A percentile compares a stretch with the other conserved stretches of the same genome.
phyloP scores from a whole-genome alignment of 2,329 filamentous ascomycete species.

The Fusarium brachygibbosum region DNA sequence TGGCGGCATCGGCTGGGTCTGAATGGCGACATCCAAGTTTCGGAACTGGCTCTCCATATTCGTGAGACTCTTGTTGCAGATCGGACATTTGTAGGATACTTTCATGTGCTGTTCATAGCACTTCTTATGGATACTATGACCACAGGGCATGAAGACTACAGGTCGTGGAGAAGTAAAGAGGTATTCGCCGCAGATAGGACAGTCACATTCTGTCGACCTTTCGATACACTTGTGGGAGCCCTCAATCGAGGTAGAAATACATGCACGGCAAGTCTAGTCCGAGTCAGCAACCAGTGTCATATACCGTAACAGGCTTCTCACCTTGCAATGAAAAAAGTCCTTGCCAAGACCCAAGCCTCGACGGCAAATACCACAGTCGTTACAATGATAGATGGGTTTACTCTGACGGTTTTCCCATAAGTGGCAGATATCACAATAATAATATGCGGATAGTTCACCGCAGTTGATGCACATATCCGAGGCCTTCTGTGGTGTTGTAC shows the following conservation, averaged over 20 bases:
- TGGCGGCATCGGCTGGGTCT: conserved; percentile 89
- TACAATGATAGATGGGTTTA: conserved; percentile 95
- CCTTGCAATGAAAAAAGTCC: conserved; percentile 98
- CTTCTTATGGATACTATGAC: conserved; percentile 92
- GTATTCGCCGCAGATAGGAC: conserved; percentile 96
- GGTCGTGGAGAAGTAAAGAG: conserved; percentile 92
- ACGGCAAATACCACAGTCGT: conserved; percentile 95
- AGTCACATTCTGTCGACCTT: conserved; percentile 92
- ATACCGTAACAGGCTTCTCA: conserved; percentile 56
- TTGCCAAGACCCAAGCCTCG: conserved; percentile 92
- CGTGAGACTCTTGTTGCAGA: conserved; percentile 95
- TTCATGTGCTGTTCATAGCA: conserved; percentile 92
- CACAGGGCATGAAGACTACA: conserved; percentile 95
- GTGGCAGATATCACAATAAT: conserved; percentile 95
- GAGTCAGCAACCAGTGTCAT: conserved; percentile 6
- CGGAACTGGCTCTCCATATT: conserved; percentile 98
- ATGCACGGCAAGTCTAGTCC: conserved; percentile 85
- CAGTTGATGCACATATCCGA: conserved; percentile 84
- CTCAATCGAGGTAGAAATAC: conserved; percentile 89
- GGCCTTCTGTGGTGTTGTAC: conserved; percentile 85
- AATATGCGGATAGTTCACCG: conserved; percentile 82
- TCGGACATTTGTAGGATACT: conserved; percentile 93
- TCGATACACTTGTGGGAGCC: conserved; percentile 94
- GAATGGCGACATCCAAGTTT: conserved; percentile 88
- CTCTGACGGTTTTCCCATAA: conserved; percentile 94